Evolutionary conservation across 2,329 filamentous ascomycete species (phyloP).

Genomic region (Aureobasidium lini): DNA sequence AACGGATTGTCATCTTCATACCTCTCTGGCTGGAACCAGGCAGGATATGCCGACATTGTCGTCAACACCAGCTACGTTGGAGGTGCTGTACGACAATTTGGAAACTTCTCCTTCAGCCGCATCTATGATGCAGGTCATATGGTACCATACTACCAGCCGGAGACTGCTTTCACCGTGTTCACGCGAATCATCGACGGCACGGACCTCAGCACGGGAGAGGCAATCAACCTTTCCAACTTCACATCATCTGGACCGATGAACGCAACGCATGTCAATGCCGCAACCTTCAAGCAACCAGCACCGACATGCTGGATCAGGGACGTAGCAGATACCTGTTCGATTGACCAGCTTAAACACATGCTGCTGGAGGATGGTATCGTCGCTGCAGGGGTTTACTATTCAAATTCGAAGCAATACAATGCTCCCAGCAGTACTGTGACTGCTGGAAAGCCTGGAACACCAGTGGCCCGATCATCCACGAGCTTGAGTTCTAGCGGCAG

Average conservation of each 20-base stretch:
- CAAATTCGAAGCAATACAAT: conserved; percentile 30
- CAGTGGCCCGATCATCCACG: conserved; percentile 19
- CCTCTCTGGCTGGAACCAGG: conserved; percentile 49
- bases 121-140: conserved; percentile 49
- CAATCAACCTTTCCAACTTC: conserved; percentile 46
- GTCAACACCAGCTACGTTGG: conserved; percentile 54
- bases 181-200: conserved; percentile 44
- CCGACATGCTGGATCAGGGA: conserved; percentile 56
- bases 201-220: conserved; percentile 43
- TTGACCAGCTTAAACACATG: conserved; percentile 44
- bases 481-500: not conserved
- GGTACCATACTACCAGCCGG: conserved; percentile 44
- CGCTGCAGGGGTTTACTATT: conserved; percentile 52
- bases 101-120: conserved; percentile 52
- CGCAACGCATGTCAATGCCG: conserved; percentile 49
- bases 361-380: conserved; percentile 46
- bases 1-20: conserved; percentile 37
- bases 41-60: conserved; percentile 66
- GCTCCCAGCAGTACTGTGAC: conserved; percentile 27
- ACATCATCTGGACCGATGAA: conserved; percentile 51
- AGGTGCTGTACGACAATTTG: conserved; percentile 68
- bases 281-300: conserved; percentile 39
- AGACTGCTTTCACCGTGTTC: conserved; percentile 49
- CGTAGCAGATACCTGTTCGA: conserved; percentile 45
- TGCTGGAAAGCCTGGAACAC: conserved; percentile 27